Base-by-base conservation (phyloP, 805 yeast genomes). In the Debaryomyces prosopidis region DNA sequence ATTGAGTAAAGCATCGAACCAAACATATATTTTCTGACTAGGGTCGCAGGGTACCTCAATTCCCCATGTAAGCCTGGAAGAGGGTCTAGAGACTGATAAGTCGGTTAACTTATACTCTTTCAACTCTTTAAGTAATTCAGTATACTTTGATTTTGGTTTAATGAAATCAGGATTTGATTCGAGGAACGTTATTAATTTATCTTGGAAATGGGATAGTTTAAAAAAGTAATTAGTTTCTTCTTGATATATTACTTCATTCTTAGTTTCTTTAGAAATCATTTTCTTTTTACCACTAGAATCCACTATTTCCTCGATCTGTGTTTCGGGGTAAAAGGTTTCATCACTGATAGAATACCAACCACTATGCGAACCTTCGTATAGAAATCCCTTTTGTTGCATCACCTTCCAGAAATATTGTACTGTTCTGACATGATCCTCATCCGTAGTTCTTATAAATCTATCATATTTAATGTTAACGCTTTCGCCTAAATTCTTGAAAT, bases 341-440 rank as follows among this genome's bases (percentile, higher is more conserved):
- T 94, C 99, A 40, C 95, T 85, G 5, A 92, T 72, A 5, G 96
- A 88, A 60, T 94, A 94, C 98, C 98, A 94, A 1, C 99, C 99
- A 40, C 79, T 66, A 62, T 94, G 99, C 26, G 77, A 70, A 6
- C 96, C 97, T 59, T 85, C 79, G 60, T 89, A 89, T 1, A 94
- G 87, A 52, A 69, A 79, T 0, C 88, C 92, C 37, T 77, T 80
- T 0, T 76, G 66, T 36, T 63, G 47, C 49, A 94, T 78, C 1
- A 68, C 49, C 1, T 73, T 63, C 98, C 99, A 94, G 49, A 94
- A 76, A 26, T 71, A 63, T 28, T 71, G 69, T 1, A 89, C 96
- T 3, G 88, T 80, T 1, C 51, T 65, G 1, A 76, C 47, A 63
- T 94, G 98, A 55, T 91, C 96, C 0, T 57, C 53, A 58, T 91